Percentiles rank a stretch among this genome's conserved stretches.
phyloP scores from a whole-genome alignment of 352 stramenopile genomes.

The Phytopythium sindhum region DNA sequence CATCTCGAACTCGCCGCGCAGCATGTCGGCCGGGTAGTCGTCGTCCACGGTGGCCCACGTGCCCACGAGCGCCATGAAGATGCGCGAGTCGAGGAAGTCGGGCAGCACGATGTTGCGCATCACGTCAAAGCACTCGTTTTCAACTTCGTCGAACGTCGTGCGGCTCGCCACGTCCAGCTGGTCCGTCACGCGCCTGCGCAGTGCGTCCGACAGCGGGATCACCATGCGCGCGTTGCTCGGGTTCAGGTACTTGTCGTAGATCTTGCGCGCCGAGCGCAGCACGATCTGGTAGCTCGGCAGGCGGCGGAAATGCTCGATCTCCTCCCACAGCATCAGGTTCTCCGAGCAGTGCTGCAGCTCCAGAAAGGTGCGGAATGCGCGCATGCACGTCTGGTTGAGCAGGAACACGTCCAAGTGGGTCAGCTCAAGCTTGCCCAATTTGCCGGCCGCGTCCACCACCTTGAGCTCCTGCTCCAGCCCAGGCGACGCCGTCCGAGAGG shows the following conservation, averaged over 20 bases:
- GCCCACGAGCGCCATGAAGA: constrained; percentile 83
- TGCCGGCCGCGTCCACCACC: constrained; percentile 55
- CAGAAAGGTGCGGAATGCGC: constrained; percentile 65
- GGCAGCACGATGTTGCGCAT: constrained; percentile 74
- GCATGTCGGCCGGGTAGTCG: constrained; percentile 70
- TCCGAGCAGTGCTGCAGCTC: constrained; percentile 77
- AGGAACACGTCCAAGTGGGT: constrained; percentile 72
- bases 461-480: constrained; percentile 46
- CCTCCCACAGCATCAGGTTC: constrained; percentile 83
- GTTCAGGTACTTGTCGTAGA: constrained; percentile 86
- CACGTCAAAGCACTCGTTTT: constrained; percentile 69
- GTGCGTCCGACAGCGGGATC: constrained; percentile 47
- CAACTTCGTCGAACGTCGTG: constrained; percentile 72
- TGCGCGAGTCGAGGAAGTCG: constrained; percentile 78
- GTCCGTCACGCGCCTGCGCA: constrained; percentile 41
- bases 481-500: constrained; percentile 14
- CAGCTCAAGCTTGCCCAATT: constrained; percentile 72
- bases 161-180: constrained; percentile 63
- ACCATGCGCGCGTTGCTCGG: constrained; percentile 45
- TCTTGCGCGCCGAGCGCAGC: constrained; percentile 75
- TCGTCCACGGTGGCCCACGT: constrained; percentile 75
- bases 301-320: constrained; percentile 78
- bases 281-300: constrained; percentile 85
- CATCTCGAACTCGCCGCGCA: constrained; percentile 78
- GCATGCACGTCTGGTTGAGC: constrained; percentile 59